phyloP scores from a whole-genome alignment of 257 asterid genomes.

The Phtheirospermum japonicum region DNA sequence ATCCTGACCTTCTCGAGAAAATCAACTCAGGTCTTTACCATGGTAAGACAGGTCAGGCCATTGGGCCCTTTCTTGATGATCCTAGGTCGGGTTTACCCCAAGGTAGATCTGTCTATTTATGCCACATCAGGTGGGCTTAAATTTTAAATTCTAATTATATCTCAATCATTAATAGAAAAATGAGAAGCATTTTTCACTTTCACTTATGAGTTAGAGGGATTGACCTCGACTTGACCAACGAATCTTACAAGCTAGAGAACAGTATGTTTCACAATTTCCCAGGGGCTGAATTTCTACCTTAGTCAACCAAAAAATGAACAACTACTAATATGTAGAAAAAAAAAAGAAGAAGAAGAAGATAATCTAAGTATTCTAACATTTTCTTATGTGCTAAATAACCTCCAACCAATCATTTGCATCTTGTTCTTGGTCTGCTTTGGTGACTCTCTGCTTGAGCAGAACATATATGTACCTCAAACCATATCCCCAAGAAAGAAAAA shows the following conservation, averaged over 20 bases:
- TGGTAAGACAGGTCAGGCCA: too few relatives aligned
- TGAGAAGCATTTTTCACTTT: constrained; percentile 25
- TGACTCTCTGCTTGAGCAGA: constrained; percentile 81
- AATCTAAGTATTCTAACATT: constrained; percentile 15
- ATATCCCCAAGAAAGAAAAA: constrained; percentile 99
- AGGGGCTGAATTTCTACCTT: constrained; percentile 93
- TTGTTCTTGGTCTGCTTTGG: constrained; percentile 89
- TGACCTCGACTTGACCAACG: constrained; percentile 90
- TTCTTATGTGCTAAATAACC: constrained; percentile 45
- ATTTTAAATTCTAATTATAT: too few relatives aligned
- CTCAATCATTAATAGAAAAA: constrained; percentile 28
- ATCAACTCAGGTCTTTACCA: too few relatives aligned
- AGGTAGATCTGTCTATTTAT: too few relatives aligned
- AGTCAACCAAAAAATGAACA: constrained; percentile 24
- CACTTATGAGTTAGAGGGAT: constrained; percentile 84
- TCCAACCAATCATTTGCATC: constrained; percentile 95
- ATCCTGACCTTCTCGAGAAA: too few relatives aligned
- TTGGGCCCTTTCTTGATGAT: too few relatives aligned
- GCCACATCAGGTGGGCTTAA: too few relatives aligned
- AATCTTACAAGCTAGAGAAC: constrained; percentile 83
- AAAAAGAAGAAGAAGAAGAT: constrained; percentile 19
- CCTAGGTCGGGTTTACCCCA: too few relatives aligned
- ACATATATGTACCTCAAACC: constrained; percentile 97
- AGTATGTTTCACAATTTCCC: constrained; percentile 96
- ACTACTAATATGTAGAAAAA: constrained; percentile 20